These are phyloP conservation scores for Babesia ovata DNA, from an alignment of 169 alveolate genomes.

Conservation along the genomic window DNA sequence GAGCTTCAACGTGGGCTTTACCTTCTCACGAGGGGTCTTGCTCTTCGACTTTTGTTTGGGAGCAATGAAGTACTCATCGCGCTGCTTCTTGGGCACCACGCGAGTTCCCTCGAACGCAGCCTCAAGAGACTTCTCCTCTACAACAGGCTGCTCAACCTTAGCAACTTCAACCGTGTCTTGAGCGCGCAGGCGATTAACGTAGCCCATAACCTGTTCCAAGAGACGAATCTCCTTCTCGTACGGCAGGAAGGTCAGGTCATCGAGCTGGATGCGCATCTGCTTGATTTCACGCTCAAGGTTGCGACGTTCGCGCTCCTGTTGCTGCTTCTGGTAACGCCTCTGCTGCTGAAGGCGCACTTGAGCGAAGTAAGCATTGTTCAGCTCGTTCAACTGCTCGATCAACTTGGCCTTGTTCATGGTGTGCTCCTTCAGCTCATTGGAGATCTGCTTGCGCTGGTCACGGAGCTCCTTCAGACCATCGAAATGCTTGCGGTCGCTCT, in stretches of 20 bases:
- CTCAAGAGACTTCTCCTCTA: constrained; percentile 1
- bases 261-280: constrained; percentile 60
- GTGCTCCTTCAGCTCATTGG: constrained; percentile 61
- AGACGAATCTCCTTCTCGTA: constrained; percentile 66
- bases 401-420: constrained; percentile 41
- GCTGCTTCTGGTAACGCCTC: constrained; percentile 58
- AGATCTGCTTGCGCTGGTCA: constrained; percentile 39
- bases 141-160: constrained; percentile 29
- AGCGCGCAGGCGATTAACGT: constrained; percentile 23
- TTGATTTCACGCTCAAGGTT: constrained; percentile 58
- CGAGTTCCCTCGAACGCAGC: constrained; percentile 42
- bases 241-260: constrained; percentile 56
- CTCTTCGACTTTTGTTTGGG: constrained; percentile 57
- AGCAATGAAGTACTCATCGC: constrained; percentile 62
- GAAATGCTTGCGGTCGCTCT: constrained; percentile 52
- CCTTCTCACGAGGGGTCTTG: constrained; percentile 72
- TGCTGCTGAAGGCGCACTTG: constrained; percentile 57
- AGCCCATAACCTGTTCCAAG: constrained; percentile 59
- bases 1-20: constrained; percentile 60
- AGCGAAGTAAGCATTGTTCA: constrained; percentile 61
- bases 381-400: constrained; percentile 62
- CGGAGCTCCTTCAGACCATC: constrained; percentile 47
- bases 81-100: constrained; percentile 64
- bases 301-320: constrained; percentile 66
- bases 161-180: constrained; percentile 22